Evolutionary conservation across 345 rosid species (phyloP), one percentile per base, ranked within the genome.

Genomic region (Bruguiera sexangula): DNA sequence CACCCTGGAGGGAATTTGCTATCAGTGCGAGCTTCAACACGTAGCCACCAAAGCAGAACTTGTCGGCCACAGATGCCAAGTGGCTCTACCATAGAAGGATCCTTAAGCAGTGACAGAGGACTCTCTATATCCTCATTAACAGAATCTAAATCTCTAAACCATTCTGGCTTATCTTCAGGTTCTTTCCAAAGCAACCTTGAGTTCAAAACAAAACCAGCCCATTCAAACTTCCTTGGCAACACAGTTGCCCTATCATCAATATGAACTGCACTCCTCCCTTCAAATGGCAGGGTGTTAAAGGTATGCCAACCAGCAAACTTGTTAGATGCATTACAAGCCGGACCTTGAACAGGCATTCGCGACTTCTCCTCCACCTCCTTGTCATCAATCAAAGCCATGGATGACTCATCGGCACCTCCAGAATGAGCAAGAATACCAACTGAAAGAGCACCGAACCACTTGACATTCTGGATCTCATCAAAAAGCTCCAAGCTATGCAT

Each of bases 21-120:
- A 75, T 96, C 98, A n/a, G 89, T 83, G 18, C 97, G 97, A 71
- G 99, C 99, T 85, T 96, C 99, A 66, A 96, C 98, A 43, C 99
- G 98, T 67, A 96, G 91, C 99, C 99, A 96, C 99, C 99, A 96
- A 0, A 92, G 80, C 75, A 96, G 60, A 78, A 96, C 91, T 67
- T 89, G 94, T 73, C 84, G 87, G 18, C 98, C 99, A 37, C 99
- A 96, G 79, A 86, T 89, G 65, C 98, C 99, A 31, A 96, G 90
- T 58, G 99, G 98, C 75, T 96, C 98, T 55, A 90, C 96, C 73
- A 86, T 72, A 3, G 87, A 82, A 70, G 85, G 74, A 65, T 90
- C 95, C 67, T 85, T 89, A 73, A 92, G 78, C 60, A 96, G 79
- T 69, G 85, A 78, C 37, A 96, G 74, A 6, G 99, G 98, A 79